phyloP scores from a whole-genome alignment of 805 yeast species.

The Yarrowia sp. region DNA sequence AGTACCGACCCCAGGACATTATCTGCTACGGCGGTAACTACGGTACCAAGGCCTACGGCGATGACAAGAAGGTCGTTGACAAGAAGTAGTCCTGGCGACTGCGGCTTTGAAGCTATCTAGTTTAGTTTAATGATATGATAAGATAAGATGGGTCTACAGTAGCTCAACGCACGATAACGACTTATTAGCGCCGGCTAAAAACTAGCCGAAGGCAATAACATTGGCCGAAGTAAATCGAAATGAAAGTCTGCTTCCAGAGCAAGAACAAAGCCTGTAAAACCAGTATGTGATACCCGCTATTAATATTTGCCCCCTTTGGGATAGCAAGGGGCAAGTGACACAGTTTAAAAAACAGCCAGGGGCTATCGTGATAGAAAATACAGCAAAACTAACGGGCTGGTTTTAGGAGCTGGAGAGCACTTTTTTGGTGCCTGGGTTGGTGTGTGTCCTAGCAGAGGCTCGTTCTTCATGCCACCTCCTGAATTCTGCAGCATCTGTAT shows the following conservation, averaged over 20 bases:
- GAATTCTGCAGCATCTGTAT: not conserved
- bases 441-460: too few species aligned
- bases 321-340: not conserved
- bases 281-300: too few species aligned
- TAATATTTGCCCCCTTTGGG: not conserved
- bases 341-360: not conserved
- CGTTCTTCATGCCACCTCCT: too few species aligned
- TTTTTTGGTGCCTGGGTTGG: too few species aligned
- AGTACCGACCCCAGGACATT: slow-evolving; percentile 74
- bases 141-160: not conserved
- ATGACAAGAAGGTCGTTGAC: slow-evolving; percentile 38
- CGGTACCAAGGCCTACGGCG: slow-evolving; percentile 71
- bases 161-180: not conserved
- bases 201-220: too few species aligned
- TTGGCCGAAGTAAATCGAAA: too few species aligned
- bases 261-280: too few species aligned
- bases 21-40: slow-evolving; percentile 70
- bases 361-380: not conserved
- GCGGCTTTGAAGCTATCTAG: not conserved
- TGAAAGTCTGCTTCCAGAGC: too few species aligned
- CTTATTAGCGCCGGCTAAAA: too few species aligned
- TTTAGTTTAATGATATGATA: not conserved
- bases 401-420: too few species aligned
- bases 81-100: slow-evolving; percentile 27
- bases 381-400: not conserved